Base-by-base conservation (phyloP, 169 alveolate species). In the Cryptosporidium felis region DNA sequence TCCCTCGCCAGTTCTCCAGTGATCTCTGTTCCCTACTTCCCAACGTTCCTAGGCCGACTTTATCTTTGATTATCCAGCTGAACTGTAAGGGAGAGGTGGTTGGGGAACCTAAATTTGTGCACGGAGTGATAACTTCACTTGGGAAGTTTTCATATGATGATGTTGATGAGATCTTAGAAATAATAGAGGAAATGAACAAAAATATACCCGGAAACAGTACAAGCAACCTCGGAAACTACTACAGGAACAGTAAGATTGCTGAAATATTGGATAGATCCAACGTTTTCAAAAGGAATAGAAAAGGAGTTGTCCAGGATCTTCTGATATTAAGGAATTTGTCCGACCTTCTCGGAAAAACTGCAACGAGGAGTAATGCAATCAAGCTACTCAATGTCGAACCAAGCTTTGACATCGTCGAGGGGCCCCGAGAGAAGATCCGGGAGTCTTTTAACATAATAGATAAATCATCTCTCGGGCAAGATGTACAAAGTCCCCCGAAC, bases 11-110 rank as follows among this genome's bases (percentile, higher is more conserved):
- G 8, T 56, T 93, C 28, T 90, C 94, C 51, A 93, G 92, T 49
- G 63, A 89, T 23, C 51, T 93, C 9, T 93, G 96, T 32, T 90
- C 94, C 16, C 81, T 93, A 14, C 89, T 91, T 79, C 94, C 93
- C 12, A 79, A 88, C 47, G 92, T 89, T 34, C 93, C 88, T 34
- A 82, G 94, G 59, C 88, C 91, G 12, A 80, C 94, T 10, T 80
- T 91, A 41, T 92, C 95, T 32, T 47, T 90, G 44, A 88, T 92
- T 28, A 90, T 92, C 51, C 90, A 92, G 59, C 82, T 92, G 36
- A 41, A 62, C 58, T 49, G 61, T 45, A 62, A 51, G 44, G 94
- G 95, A 1, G 41, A 80, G 42, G 53, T 92, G 18, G 90, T 67
- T 6, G 61, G 63, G 60, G 80, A 62, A 8, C 82, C 80, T 41